phyloP scores from a whole-genome alignment of 768 basidiomycete genomes.

The Russula virescens region DNA sequence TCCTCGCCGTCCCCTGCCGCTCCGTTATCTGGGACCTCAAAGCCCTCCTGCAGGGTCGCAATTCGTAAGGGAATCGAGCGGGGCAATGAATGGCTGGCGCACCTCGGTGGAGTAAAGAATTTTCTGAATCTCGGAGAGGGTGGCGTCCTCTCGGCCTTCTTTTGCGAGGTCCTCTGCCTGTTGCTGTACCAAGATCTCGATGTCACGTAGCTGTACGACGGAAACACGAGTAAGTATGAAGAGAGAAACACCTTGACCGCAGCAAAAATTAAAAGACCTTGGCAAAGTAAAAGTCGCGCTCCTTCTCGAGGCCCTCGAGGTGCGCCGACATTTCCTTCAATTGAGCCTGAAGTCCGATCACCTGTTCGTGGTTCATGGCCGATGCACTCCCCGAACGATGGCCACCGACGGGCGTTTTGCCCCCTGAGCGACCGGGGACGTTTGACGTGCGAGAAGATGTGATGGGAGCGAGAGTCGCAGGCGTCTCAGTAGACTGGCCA shows the following conservation, averaged over 20 bases:
- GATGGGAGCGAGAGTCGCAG: conserved; percentile 73
- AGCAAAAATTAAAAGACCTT: conserved; percentile 51
- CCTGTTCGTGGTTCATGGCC: conserved; percentile 58
- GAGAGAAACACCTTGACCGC: conserved; percentile 8
- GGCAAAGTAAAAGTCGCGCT: conserved; percentile 97
- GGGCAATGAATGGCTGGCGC: conserved; percentile 26
- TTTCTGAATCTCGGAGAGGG: conserved; percentile 76
- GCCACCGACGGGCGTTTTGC: conserved; percentile 67
- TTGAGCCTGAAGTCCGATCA: conserved; percentile 67
- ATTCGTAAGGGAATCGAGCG: conserved; percentile 13
- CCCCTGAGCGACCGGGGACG: conserved; percentile 48
- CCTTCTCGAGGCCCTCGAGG: conserved; percentile 91
- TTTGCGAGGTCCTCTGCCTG: conserved; percentile 59
- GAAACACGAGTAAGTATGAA: neutral
- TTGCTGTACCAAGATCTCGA: conserved; percentile 88
- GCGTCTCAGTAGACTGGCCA: conserved; percentile 69
- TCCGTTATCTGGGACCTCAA: conserved; percentile 74
- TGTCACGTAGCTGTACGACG: conserved; percentile 77
- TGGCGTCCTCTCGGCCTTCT: conserved; percentile 51
- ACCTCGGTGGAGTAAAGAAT: conserved; percentile 97
- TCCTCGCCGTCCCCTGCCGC: conserved; percentile 62
- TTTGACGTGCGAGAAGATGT: conserved; percentile 32
- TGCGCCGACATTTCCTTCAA: conserved; percentile 75
- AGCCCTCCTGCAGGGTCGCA: conserved; percentile 62
- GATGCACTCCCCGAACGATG: conserved; percentile 51